Evolutionary conservation across 441 rosid species (phyloP).

Genomic region (Dalechampia spathulata): DNA sequence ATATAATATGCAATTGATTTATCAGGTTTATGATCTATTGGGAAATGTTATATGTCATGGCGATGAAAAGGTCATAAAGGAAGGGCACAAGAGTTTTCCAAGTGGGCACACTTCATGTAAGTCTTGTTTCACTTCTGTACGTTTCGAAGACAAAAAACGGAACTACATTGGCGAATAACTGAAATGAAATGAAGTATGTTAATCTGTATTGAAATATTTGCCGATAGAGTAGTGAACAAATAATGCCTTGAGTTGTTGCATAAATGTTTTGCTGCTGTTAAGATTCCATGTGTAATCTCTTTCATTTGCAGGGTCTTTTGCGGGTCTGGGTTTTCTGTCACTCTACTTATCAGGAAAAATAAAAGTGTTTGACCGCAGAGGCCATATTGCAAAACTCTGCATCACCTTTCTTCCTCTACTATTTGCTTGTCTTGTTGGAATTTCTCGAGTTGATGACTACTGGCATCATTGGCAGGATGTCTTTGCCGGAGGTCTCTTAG

Average conservation of each 20-base stretch:
- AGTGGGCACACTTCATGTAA: constrained; percentile 88
- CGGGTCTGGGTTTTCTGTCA: constrained; percentile 71
- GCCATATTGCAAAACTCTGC: constrained; percentile 84
- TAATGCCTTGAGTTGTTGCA: constrained; percentile 1
- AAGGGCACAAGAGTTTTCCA: constrained; percentile 94
- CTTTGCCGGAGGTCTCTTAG: constrained; percentile 79
- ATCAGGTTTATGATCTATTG: constrained; percentile 48
- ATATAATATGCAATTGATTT: constrained; percentile 13
- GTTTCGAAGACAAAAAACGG: too few relatives aligned
- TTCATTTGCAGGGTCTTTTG: constrained; percentile 60
- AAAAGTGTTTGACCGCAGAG: constrained; percentile 63
- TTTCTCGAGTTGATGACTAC: constrained; percentile 92
- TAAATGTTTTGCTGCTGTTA: neutral
- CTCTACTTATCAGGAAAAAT: constrained; percentile 79
- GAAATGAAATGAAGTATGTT: too few relatives aligned
- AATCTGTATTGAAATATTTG: neutral
- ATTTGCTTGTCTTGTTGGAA: constrained; percentile 62
- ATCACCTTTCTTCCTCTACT: constrained; percentile 62
- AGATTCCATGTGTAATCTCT: constrained; percentile 1
- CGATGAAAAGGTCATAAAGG: constrained; percentile 45
- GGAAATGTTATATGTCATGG: constrained; percentile 78
- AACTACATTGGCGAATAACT: too few relatives aligned
- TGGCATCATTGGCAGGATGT: constrained; percentile 99
- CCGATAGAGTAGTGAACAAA: neutral
- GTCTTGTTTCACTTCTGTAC: too few relatives aligned